phyloP scores from a whole-genome alignment of 306 rosid genomes.

The Vigna nakashimae region DNA sequence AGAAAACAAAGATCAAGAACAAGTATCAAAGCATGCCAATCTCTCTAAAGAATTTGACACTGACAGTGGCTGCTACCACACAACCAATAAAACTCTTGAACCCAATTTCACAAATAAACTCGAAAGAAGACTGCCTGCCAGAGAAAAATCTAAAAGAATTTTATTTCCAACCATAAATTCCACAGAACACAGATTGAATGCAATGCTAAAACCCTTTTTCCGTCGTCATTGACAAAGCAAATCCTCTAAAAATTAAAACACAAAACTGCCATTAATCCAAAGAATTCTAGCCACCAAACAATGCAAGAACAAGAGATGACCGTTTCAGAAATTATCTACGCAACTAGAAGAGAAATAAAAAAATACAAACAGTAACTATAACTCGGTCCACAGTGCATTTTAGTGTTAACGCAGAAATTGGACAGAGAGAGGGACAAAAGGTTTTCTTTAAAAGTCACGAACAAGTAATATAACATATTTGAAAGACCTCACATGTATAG shows the following conservation, averaged over 20 bases:
- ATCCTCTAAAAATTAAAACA: too few species aligned
- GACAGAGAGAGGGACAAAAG: not conserved
- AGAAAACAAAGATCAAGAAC: not conserved
- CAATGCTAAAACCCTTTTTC: not conserved
- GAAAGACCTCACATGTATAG: not conserved
- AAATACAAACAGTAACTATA: not conserved
- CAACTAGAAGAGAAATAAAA: not conserved
- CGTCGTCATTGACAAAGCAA: too few species aligned
- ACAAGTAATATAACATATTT: not conserved
- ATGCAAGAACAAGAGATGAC: too few species aligned
- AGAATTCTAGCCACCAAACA: too few species aligned
- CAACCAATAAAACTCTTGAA: not conserved
- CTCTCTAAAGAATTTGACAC: not conserved
- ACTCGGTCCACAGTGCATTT: not conserved
- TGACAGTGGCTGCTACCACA: not conserved
- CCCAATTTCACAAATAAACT: not conserved
- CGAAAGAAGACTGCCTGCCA: not conserved
- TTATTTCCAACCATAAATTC: too few species aligned
- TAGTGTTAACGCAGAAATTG: not conserved
- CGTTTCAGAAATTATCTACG: not conserved
- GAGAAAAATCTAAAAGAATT: not conserved
- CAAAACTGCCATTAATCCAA: not conserved
- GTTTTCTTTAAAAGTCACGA: not conserved
- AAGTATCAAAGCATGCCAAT: not conserved
- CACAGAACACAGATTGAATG: not conserved